Base-by-base conservation (phyloP, 495 filamentous ascomycete species). In the Aspergillus diversus region DNA sequence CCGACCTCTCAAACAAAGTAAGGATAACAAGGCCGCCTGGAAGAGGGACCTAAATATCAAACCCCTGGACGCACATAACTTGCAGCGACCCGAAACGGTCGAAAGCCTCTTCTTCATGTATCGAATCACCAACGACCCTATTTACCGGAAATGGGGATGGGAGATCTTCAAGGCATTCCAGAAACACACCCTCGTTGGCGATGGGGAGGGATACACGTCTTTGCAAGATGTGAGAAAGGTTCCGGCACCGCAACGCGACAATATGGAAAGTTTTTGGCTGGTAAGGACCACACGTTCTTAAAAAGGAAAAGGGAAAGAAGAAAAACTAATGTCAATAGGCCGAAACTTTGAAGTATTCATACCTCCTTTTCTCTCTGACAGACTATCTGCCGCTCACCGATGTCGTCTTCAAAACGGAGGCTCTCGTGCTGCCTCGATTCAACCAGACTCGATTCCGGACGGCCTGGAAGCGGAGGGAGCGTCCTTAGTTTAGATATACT, bases 71-170 rank as follows among this genome's bases (percentile, higher is more conserved):
- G 74, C 77, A 5, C 95, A 97, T 75, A 99, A 99, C 71, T 80
- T 97, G 15, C 95, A 97, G 77, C 85, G 95, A 27, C 95, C 95
- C 5, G 95, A 98, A 74, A 97, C 95, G 0, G 87, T 97, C 51
- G 95, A 98, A 75, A 92, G 89, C 59, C 79, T 99, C 46, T 94
- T 98, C 74, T 93, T 97, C 75, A 96, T 99, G 92, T 99, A 93
- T 89, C 88, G 95, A 57, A 93, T 99, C 69, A 99, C 95, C 17
- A 92, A 91, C 33, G 93, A 99, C 60, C 80, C 83, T 17, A 91
- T 85, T 63, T 99, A 99, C 73, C 86, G 95, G 11, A 84, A 97
- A 63, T 97, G 94, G 95, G 95, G 95, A 11, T 99, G 95, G 95
- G 87, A 95, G 63, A 97, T 99, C 84, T 98, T 99, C 79, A 87